Evolutionary conservation across 2,329 filamentous ascomycete species (phyloP).

Genomic region (Chaetomiaceae sp.): DNA sequence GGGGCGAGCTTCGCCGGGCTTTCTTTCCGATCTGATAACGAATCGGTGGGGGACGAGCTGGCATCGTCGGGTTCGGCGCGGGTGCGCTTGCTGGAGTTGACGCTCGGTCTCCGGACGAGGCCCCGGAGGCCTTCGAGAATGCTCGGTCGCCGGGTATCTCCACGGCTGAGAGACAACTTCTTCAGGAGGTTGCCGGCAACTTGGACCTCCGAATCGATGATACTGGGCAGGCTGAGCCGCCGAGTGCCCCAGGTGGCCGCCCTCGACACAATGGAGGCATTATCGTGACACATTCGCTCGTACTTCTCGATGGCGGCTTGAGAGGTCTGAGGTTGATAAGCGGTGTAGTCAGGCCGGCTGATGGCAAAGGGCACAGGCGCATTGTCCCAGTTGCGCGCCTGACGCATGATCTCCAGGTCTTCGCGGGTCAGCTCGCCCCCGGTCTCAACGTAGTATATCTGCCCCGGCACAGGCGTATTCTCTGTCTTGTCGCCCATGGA

Average conservation of each 20-base stretch:
- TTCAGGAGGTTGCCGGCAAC: constrained; percentile 57
- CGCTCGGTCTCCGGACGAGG: constrained; percentile 46
- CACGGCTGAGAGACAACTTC: constrained; percentile 50
- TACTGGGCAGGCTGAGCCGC: constrained; percentile 56
- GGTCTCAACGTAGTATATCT: constrained; percentile 42
- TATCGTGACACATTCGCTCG: constrained; percentile 47
- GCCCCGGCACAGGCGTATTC: constrained; percentile 44
- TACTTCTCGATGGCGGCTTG: constrained; percentile 49
- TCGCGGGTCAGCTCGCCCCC: constrained; percentile 38
- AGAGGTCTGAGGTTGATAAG: constrained; percentile 44
- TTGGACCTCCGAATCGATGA: constrained; percentile 53
- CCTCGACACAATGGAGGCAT: constrained; percentile 53
- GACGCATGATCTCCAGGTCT: constrained; percentile 46
- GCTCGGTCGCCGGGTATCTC: constrained; percentile 44
- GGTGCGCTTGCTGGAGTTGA: constrained; percentile 40
- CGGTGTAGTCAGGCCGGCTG: constrained; percentile 26
- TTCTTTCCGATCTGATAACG: constrained; percentile 29
- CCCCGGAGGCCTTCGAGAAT: constrained; percentile 47
- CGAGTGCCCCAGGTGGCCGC: constrained; percentile 66
- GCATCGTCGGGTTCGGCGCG: constrained; percentile 37
- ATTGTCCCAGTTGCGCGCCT: constrained; percentile 44
- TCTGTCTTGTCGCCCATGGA: constrained; percentile 42
- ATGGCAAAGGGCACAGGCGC: constrained; percentile 44
- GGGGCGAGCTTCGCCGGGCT: constrained; percentile 47
- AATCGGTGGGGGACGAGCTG: constrained; percentile 25